A percentile compares a stretch with the other conserved stretches of the same genome.
Conservation (phyloP, 306 rosid species). For the Mucuna pruriens region DNA sequence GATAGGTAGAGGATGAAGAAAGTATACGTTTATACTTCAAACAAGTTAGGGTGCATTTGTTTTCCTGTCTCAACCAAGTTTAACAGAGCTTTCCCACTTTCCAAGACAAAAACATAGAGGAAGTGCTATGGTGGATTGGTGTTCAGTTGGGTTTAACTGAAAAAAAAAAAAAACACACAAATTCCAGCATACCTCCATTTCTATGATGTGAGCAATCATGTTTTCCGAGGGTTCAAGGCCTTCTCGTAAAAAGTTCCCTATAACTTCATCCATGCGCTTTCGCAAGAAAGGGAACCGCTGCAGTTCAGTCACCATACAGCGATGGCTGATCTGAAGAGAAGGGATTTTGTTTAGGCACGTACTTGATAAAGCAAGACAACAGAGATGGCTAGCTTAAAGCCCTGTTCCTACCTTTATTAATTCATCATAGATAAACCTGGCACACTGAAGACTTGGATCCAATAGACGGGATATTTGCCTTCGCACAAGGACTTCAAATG, state of each 20-base stretch:
- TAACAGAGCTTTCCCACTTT: no score
- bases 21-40: background rate
- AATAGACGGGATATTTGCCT: conserved; percentile 90
- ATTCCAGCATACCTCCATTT: conserved; percentile 81
- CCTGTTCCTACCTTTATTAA: conserved; percentile 73
- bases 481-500: conserved; percentile 94
- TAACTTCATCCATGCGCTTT: conserved; percentile 96
- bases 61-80: no score
- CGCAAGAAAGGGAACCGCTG: conserved; percentile 93
- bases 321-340: conserved; percentile 87
- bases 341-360: conserved; percentile 17
- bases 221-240: conserved; percentile 94
- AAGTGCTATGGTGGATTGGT: no score
- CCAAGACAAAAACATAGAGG: no score
- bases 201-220: conserved; percentile 93
- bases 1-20: conserved; percentile 13
- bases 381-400: conserved; percentile 19
- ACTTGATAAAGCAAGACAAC: conserved; percentile 6
- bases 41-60: no score
- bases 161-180: no score
- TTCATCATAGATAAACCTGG: conserved; percentile 96
- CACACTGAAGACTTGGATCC: conserved; percentile 99
- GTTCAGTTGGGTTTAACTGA: no score
- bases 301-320: conserved; percentile 81
- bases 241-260: conserved; percentile 84